Conservation (phyloP, 1,284 basidiomycete species). For the Trichosporon ovoides region DNA sequence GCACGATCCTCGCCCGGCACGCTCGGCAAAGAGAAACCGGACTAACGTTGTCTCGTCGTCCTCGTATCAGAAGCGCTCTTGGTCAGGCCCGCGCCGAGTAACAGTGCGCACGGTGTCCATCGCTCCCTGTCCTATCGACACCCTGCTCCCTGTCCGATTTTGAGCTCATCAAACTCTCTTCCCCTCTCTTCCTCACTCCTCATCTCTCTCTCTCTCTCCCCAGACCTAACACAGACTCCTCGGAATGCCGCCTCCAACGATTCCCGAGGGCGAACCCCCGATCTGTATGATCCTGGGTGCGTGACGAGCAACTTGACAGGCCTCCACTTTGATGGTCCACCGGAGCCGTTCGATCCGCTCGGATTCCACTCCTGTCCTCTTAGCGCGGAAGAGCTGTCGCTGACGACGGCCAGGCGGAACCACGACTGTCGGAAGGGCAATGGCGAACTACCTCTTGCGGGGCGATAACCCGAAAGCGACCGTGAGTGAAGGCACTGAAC, state of each 20-base stretch:
- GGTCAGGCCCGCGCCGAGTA: no score
- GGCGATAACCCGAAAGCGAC: conserved; percentile 16
- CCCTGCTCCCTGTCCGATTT: no score
- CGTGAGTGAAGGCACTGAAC: conserved; percentile 7
- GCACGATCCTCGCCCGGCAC: no score
- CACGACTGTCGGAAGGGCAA: conserved; percentile 32
- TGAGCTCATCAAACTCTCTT: background rate
- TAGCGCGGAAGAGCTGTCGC: background rate
- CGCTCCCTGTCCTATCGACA: no score
- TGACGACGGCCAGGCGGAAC: conserved; percentile 31
- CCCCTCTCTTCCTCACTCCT: background rate
- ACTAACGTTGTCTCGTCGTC: no score
- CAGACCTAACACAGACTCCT: background rate
- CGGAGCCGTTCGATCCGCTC: background rate
- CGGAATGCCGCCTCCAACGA: background rate
- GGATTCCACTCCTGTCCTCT: background rate
- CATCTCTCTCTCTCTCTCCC: background rate
- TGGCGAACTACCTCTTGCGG: conserved; percentile 32
- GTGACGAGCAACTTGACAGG: background rate
- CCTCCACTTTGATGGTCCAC: conserved; percentile 1
- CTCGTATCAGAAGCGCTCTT: no score
- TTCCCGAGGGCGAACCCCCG: background rate
- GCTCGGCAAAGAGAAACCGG: no score
- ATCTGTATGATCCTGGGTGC: conserved; percentile 1
- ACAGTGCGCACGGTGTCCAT: no score